phyloP scores from a whole-genome alignment of 208 protist genomes.

The Leishmania tropica region DNA sequence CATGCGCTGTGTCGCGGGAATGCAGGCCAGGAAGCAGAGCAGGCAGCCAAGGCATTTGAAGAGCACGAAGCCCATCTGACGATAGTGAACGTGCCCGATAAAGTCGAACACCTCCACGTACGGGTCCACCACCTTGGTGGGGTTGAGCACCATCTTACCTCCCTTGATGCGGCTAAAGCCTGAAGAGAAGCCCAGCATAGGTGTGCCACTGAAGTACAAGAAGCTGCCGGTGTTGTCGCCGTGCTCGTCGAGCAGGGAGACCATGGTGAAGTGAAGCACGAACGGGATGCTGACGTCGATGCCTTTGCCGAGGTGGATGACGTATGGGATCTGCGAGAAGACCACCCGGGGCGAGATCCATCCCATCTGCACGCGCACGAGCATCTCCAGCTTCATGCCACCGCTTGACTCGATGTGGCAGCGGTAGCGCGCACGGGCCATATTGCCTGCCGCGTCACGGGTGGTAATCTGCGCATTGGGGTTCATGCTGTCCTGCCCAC shows the following conservation, averaged over 20 bases:
- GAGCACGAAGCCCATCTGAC: slow-evolving; percentile 79
- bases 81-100: slow-evolving; percentile 75
- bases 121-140: slow-evolving; percentile 66
- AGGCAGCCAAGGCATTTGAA: slow-evolving; percentile 67
- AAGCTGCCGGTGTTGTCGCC: slow-evolving; percentile 79
- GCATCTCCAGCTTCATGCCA: slow-evolving; percentile 76
- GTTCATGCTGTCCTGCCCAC: slow-evolving; percentile 67
- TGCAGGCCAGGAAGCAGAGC: slow-evolving; percentile 63
- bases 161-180: slow-evolving; percentile 60
- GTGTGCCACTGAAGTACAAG: slow-evolving; percentile 86
- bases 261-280: slow-evolving; percentile 84
- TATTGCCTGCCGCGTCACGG: slow-evolving; percentile 67
- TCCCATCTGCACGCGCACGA: slow-evolving; percentile 79
- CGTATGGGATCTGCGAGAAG: slow-evolving; percentile 72
- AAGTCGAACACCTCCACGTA: slow-evolving; percentile 67
- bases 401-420: slow-evolving; percentile 64
- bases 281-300: slow-evolving; percentile 85
- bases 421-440: slow-evolving; percentile 74
- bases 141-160: slow-evolving; percentile 77
- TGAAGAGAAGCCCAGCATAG: slow-evolving; percentile 73
- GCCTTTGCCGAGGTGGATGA: slow-evolving; percentile 77
- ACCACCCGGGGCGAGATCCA: slow-evolving; percentile 87
- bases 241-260: slow-evolving; percentile 80
- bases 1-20: slow-evolving; percentile 70
- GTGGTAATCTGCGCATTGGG: slow-evolving; percentile 86